phyloP scores from a whole-genome alignment of 1,284 basidiomycete genomes.

The Austroboletus olivaceoglutinosus region DNA sequence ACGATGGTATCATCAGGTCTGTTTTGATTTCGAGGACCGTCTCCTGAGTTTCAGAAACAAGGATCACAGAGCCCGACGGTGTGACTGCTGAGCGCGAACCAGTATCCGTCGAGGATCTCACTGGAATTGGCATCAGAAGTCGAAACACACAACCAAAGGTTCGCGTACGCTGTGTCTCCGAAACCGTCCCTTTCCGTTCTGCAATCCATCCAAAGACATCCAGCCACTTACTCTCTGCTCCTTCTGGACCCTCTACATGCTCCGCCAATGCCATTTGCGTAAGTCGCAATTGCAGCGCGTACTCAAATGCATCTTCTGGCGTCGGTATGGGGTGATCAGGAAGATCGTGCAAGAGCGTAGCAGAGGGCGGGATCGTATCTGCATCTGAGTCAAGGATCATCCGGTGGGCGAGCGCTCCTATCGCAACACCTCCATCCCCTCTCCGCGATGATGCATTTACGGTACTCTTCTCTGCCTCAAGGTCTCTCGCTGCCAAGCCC shows the following conservation, averaged over 20 bases:
- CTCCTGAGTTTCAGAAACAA: conserved; percentile 19
- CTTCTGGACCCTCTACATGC: conserved; percentile 82
- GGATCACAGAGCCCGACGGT: conserved; percentile 14
- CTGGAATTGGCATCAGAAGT: conserved; percentile 10
- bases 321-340: conserved; percentile 55
- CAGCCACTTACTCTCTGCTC: conserved; percentile 80
- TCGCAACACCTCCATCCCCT: background rate
- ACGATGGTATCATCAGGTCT: conserved; percentile 1
- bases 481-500: conserved; percentile 2
- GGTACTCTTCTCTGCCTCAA: conserved; percentile 11
- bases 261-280: conserved; percentile 85
- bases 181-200: conserved; percentile 45
- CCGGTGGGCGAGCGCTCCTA: conserved; percentile 10
- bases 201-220: conserved; percentile 87
- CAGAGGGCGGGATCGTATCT: conserved; percentile 44
- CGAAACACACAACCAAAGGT: background rate
- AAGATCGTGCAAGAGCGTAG: conserved; percentile 49
- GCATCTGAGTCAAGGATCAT: conserved; percentile 40
- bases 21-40: conserved; percentile 11
- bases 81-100: conserved; percentile 28
- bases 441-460: background rate
- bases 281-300: conserved; percentile 84
- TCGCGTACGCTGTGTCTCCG: conserved; percentile 28
- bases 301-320: conserved; percentile 67
- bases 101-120: conserved; percentile 33